A percentile compares a stretch with the other conserved stretches of the same genome.
Conservation (phyloP, 306 rosid genomes). For the Hylodesmum podocarpum region DNA sequence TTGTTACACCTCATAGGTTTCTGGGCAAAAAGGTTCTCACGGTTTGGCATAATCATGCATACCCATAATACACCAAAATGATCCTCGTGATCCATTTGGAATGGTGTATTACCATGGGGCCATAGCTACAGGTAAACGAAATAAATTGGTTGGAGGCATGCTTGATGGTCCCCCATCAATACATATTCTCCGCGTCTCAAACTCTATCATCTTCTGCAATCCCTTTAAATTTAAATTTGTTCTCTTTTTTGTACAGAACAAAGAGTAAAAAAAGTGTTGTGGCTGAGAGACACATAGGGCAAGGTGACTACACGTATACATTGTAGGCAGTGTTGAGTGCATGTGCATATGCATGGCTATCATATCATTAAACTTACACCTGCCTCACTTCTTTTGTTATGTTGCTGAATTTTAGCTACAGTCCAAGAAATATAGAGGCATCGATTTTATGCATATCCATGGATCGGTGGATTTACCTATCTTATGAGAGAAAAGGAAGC, state of each 20-base stretch:
- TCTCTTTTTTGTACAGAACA: no score
- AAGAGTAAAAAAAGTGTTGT: no score
- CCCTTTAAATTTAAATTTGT: no score
- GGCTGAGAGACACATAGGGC: constrained; percentile 24
- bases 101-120: no score
- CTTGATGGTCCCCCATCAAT: not conserved
- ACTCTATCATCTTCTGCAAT: not conserved
- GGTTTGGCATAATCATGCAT: not conserved
- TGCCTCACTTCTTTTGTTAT: not conserved
- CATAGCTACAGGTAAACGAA: no score
- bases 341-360: not conserved
- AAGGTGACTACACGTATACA: not conserved
- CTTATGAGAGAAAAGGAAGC: no score
- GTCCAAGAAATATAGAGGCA: not conserved
- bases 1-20: constrained; percentile 45
- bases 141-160: no score
- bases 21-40: not conserved
- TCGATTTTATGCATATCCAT: not conserved
- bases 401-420: not conserved
- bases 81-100: no score
- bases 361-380: constrained; percentile 7
- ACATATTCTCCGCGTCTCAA: not conserved
- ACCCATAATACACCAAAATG: no score
- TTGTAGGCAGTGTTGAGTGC: constrained; percentile 19
- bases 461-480: not conserved